These are phyloP conservation scores for Gloeostereum incarnatum DNA, from an alignment of 768 basidiomycete species.

Conservation along the genomic window DNA sequence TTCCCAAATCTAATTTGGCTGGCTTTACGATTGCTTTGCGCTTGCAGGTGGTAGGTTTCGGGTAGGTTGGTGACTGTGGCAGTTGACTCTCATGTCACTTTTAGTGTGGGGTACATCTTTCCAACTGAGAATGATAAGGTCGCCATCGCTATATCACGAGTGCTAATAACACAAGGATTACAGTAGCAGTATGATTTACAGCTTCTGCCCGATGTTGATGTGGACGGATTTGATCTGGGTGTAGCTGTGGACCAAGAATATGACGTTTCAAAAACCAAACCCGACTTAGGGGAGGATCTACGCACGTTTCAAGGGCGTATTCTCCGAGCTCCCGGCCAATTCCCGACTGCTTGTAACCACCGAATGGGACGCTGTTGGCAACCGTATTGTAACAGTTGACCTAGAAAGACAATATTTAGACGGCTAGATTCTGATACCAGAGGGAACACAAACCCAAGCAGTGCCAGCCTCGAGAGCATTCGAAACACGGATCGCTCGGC, in stretches of 20 bases:
- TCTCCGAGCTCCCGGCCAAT: constrained; percentile 53
- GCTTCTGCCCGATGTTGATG: constrained; percentile 33
- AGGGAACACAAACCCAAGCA: constrained; percentile 30
- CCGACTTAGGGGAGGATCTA: not conserved
- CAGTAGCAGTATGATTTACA: constrained; percentile 11
- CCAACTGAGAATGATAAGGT: too few relatives aligned
- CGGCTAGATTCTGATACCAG: not conserved
- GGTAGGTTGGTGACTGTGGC: too few relatives aligned
- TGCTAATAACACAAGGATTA: too few relatives aligned
- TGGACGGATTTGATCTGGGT: constrained; percentile 45
- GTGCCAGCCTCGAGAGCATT: constrained; percentile 61
- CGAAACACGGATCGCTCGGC: constrained; percentile 37
- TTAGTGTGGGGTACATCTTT: too few relatives aligned
- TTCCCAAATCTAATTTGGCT: too few relatives aligned
- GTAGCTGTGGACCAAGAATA: constrained; percentile 20
- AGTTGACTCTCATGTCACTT: too few relatives aligned
- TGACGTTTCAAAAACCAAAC: not conserved
- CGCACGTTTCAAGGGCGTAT: constrained; percentile 39
- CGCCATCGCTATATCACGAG: too few relatives aligned
- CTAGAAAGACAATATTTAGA: constrained; percentile 10
- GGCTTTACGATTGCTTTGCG: too few relatives aligned
- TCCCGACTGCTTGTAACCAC: constrained; percentile 55
- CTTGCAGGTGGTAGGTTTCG: too few relatives aligned
- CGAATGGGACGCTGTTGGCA: constrained; percentile 45
- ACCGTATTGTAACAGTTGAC: constrained; percentile 27